phyloP scores from a whole-genome alignment of 1,284 basidiomycete species.

The Tremellales sp. region DNA sequence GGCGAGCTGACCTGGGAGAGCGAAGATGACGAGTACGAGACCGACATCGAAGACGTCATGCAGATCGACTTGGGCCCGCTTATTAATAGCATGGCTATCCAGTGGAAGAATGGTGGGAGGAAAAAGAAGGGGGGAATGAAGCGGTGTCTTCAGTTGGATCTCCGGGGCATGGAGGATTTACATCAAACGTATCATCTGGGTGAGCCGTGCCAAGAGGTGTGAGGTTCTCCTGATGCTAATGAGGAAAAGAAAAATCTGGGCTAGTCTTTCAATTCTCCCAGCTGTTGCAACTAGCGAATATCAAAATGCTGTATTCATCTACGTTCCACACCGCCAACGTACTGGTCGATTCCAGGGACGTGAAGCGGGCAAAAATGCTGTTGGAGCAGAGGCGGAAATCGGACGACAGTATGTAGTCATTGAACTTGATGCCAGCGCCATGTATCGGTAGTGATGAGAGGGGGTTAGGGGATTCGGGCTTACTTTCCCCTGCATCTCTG shows the following conservation, averaged over 20 bases:
- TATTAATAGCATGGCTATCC: conserved; percentile 1
- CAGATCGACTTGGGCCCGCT: neutral
- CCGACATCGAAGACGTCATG: conserved; percentile 2
- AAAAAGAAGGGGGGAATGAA: conserved; percentile 23
- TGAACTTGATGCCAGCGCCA: too few relatives aligned
- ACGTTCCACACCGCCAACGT: conserved; percentile 80
- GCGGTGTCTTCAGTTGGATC: conserved; percentile 45
- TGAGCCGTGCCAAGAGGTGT: conserved; percentile 9
- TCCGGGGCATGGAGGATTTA: conserved; percentile 19
- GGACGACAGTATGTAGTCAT: too few relatives aligned
- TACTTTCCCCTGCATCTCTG: too few relatives aligned
- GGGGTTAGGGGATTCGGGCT: too few relatives aligned
- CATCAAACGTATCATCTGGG: conserved; percentile 28
- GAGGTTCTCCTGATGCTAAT: neutral
- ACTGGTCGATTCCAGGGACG: conserved; percentile 52
- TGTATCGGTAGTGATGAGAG: too few relatives aligned
- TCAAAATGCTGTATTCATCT: conserved; percentile 79
- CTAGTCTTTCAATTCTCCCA: conserved; percentile 71
- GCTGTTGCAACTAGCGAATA: conserved; percentile 63
- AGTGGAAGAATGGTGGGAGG: conserved; percentile 8
- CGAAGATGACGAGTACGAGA: conserved; percentile 12
- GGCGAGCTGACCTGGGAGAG: conserved; percentile 26
- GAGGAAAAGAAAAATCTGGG: conserved; percentile 49
- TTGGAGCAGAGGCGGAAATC: conserved; percentile 9
- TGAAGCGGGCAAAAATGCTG: conserved; percentile 29